Percentiles rank a stretch among this genome's conserved stretches.
Evolutionary conservation across 2,329 filamentous ascomycete species (phyloP).

Genomic region (Penicillium sp.): DNA sequence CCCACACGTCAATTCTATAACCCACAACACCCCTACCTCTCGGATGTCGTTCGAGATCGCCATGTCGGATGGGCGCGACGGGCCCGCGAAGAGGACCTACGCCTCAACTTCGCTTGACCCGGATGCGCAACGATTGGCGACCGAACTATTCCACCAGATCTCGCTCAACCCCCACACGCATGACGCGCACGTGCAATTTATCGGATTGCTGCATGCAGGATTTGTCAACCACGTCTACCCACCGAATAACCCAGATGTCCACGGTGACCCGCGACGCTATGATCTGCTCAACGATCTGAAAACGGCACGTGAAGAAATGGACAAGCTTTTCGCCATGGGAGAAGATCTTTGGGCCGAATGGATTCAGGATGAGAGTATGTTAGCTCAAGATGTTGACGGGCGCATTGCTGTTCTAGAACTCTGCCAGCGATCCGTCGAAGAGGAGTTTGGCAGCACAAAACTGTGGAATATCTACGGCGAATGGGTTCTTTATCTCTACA

Average conservation of each 20-base stretch:
- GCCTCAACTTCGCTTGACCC: slow-evolving; percentile 35
- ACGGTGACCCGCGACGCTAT: slow-evolving; percentile 39
- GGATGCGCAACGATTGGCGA: slow-evolving; percentile 35
- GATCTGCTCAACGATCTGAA: slow-evolving; percentile 42
- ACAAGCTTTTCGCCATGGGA: slow-evolving; percentile 54
- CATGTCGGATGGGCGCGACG: slow-evolving; percentile 37
- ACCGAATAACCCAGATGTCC: slow-evolving; percentile 37
- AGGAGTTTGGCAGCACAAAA: slow-evolving; percentile 53
- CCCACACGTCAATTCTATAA: slow-evolving; percentile 32
- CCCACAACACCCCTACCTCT: slow-evolving; percentile 34
- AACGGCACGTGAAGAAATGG: slow-evolving; percentile 49
- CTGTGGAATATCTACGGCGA: slow-evolving; percentile 57
- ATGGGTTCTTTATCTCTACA: slow-evolving; percentile 51
- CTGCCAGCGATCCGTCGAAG: slow-evolving; percentile 51
- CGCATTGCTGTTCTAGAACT: slow-evolving; percentile 52
- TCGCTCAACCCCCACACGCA: slow-evolving; percentile 42
- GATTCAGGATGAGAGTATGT: slow-evolving; percentile 53
- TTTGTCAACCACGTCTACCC: slow-evolving; percentile 43
- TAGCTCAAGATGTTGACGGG: slow-evolving; percentile 50
- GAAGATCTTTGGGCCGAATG: slow-evolving; percentile 57
- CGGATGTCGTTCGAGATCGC: slow-evolving; percentile 39
- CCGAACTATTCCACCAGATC: slow-evolving; percentile 36
- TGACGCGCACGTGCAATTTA: slow-evolving; percentile 41
- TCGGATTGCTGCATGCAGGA: slow-evolving; percentile 40
- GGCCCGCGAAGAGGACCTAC: slow-evolving; percentile 33